Base-by-base conservation (phyloP, 805 yeast genomes). In the Candida suzukii region DNA sequence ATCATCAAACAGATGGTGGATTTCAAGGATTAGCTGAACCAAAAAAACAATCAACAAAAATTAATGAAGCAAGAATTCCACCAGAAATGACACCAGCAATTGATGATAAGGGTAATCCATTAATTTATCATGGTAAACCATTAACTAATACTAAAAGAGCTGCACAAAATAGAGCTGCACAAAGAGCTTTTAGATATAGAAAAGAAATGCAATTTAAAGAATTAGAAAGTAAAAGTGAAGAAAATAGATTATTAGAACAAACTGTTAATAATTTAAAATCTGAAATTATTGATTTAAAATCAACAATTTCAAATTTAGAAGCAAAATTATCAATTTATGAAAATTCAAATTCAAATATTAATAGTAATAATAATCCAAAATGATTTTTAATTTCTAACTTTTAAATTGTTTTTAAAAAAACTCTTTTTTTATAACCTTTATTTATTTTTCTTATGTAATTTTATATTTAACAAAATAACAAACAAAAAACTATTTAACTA, bases 141-240 rank as follows among this genome's bases (percentile, higher is more conserved):
- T 64, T 82, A 34, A 71, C 80, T 19, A 73, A 71, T 42, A 77
- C 93, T 32, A 87, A 86, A 60, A 77, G 97, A 47, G 96, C 96
- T 2, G 88, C 83, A 9, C 97, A 90, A 63, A 90, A 90, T 67
- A 71, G 97, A 55, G 80, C 78, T 46, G 96, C 97, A 4, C 97
- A 90, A 64, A 77, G 86, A 50, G 95, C 96, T 9, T 90, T 88
- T 64, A 74, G 97, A 56, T 80, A 79, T 57, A 73, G 96, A 46
- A 82, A 85, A 57, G 95, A 88, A 53, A 73, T 76, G 43, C 81
- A 87, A 54, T 78, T 90, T 49, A 83, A 80, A 60, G 91, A 87
- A 38, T 68, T 90, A 43, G 96, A 90, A 63, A 61, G 67, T 29
- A 79, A 80, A 55, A 84, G 85, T 11, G 68, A 71, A 36, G 80